Evolutionary conservation across 345 rosid genomes (phyloP).

Genomic region (Corymbia maculata): DNA sequence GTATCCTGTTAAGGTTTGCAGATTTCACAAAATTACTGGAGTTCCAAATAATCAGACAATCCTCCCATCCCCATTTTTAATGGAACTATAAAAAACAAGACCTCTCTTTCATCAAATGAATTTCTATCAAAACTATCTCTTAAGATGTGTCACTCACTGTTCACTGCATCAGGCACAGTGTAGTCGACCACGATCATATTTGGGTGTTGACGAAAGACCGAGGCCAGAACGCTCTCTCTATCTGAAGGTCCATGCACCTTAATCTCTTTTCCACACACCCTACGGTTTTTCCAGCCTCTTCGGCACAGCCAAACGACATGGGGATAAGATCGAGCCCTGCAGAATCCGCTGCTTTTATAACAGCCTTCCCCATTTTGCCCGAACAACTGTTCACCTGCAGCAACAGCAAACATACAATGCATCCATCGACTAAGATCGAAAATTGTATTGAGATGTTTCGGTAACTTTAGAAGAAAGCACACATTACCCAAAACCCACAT

Average conservation of each 20-base stretch:
- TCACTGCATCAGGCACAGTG: slow-evolving; percentile 78
- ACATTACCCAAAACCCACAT: not conserved
- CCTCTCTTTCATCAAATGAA: not conserved
- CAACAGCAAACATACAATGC: not conserved
- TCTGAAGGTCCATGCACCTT: slow-evolving; percentile 63
- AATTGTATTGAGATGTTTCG: not conserved
- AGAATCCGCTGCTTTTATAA: slow-evolving; percentile 75
- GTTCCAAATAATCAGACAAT: not conserved
- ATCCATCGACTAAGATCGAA: not conserved
- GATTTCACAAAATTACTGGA: not conserved
- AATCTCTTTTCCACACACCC: slow-evolving; percentile 65
- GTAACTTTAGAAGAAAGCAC: not conserved
- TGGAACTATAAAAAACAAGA: not conserved
- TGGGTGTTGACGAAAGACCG: slow-evolving; percentile 48
- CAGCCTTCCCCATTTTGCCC: slow-evolving; percentile 90
- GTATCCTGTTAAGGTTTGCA: not conserved
- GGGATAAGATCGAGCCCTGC: slow-evolving; percentile 81
- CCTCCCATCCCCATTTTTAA: not conserved
- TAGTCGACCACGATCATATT: slow-evolving; percentile 77
- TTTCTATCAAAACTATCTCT: not conserved
- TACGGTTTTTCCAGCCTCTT: slow-evolving; percentile 52
- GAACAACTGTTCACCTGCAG: slow-evolving; percentile 77
- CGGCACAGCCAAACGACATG: slow-evolving; percentile 56
- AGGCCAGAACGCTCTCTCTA: slow-evolving; percentile 59
- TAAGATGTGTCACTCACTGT: slow-evolving; percentile 35